Evolutionary conservation across 148 eudicot genomes (phyloP).

Genomic region (Rheum nobile): DNA sequence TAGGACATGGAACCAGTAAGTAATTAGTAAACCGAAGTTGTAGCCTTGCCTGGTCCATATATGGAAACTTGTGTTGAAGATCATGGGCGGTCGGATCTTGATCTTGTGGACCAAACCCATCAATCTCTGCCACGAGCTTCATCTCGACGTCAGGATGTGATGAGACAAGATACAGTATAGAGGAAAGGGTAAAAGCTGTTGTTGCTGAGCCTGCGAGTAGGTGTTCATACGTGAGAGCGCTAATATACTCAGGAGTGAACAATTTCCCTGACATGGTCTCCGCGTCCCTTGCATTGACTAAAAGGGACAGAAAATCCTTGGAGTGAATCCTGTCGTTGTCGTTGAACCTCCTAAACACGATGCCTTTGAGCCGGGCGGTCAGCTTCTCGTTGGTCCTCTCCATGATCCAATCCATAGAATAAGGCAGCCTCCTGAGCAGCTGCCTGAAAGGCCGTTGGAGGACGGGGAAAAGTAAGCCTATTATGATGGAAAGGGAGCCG

Average conservation of each 20-base stretch:
- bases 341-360: slow-evolving; percentile 37
- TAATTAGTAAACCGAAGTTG: neutral
- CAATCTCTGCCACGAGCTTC: slow-evolving; percentile 69
- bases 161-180: slow-evolving; percentile 58
- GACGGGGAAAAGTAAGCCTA: slow-evolving; percentile 67
- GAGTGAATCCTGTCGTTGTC: slow-evolving; percentile 28
- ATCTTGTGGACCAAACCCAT: slow-evolving; percentile 50
- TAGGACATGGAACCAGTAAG: neutral
- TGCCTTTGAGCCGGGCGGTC: slow-evolving; percentile 41
- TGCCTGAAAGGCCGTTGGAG: slow-evolving; percentile 75
- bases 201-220: slow-evolving; percentile 84
- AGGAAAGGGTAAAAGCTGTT: slow-evolving; percentile 78
- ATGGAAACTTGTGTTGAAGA: slow-evolving; percentile 69
- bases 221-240: slow-evolving; percentile 82
- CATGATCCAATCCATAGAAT: slow-evolving; percentile 72
- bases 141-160: slow-evolving; percentile 69
- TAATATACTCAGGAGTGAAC: slow-evolving; percentile 62
- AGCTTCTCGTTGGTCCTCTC: slow-evolving; percentile 47
- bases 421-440: slow-evolving; percentile 61
- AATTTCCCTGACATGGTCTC: slow-evolving; percentile 27
- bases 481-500: slow-evolving; percentile 66
- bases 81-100: slow-evolving; percentile 56
- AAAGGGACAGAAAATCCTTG: slow-evolving; percentile 71
- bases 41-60: slow-evolving; percentile 64
- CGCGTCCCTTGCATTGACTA: slow-evolving; percentile 55